Evolutionary conservation across 192 early-diverging fungal genomes (phyloP), one percentile per base, ranked within the genome.

Genomic region (Coemansia furcata): DNA sequence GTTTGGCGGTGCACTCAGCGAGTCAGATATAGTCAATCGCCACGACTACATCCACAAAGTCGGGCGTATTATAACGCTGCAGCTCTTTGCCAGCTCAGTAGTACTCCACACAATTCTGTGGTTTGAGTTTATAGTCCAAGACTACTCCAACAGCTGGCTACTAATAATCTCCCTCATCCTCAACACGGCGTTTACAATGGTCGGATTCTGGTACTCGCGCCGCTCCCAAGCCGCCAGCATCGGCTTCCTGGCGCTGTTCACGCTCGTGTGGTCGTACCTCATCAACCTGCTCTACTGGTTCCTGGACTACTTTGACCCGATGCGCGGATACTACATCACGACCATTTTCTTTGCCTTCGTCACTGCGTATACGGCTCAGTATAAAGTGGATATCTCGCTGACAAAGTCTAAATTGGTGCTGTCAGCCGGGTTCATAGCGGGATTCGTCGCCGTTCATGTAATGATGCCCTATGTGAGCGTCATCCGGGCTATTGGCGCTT

Each of bases 21-120:
- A 54, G 50, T 54, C 50, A 12, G 50, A 54, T 30, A 6, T 58
- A 35, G 55, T 36, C 10, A 36, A 33, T 35, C 55, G 55, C 55
- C 30, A 58, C n/a, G 55, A 33, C 55, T 58, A 36, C 33, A 19
- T 58, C 32, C 30, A 58, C 55, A 58, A 36, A 36, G 55, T 58
- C 35, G 14, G 55, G 14, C 30, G 17, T 9, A 36, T 58, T 11
- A 4, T 58, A 15, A 36, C 55, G 14, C 32, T 58, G n/a, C 35
- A 36, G 15, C 35, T 58, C 8, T 35, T 58, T 32, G 55, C 55
- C 55, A 36, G 14, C 35, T 58, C 55, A 36, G 33, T 58, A 32
- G 32, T 58, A 3, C 15, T 33, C 12, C 55, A 36, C 32, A 9
- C 32, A 10, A 58, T 58, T 36, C 9, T 58, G 17, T 35, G 32